Percentiles rank a stretch among this genome's conserved stretches.
phyloP scores from a whole-genome alignment of 371 early-diverging fungal genomes.

The Mortierella sp. region DNA sequence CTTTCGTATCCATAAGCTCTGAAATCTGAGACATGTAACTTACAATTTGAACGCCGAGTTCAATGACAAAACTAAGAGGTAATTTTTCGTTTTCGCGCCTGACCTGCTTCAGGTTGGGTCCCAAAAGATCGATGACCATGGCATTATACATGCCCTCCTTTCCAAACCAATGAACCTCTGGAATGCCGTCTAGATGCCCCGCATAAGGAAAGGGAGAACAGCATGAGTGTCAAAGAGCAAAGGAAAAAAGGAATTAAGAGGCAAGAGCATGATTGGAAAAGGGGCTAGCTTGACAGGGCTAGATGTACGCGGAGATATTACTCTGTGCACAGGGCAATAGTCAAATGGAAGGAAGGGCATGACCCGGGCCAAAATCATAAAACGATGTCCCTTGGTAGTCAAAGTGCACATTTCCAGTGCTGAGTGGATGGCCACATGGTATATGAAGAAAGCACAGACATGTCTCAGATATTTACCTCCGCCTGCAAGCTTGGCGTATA shows the following conservation, averaged over 20 bases:
- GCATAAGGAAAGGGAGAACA: slow-evolving; percentile 6
- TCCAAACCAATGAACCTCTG: slow-evolving; percentile 90
- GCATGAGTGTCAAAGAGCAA: too few relatives aligned
- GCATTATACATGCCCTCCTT: slow-evolving; percentile 90
- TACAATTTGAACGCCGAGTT: slow-evolving; percentile 71
- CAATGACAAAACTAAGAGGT: slow-evolving; percentile 62
- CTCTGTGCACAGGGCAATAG: background rate
- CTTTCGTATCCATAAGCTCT: too few relatives aligned
- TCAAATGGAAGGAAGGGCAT: background rate
- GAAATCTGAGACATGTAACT: slow-evolving; percentile 6
- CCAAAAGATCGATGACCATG: slow-evolving; percentile 96
- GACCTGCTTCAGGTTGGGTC: slow-evolving; percentile 93
- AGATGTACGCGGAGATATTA: background rate
- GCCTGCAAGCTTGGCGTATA: slow-evolving; percentile 62
- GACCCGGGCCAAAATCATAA: background rate
- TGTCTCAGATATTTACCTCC: slow-evolving; percentile 58
- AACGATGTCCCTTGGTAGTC: background rate
- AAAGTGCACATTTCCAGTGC: too few relatives aligned
- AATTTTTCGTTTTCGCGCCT: slow-evolving; percentile 63
- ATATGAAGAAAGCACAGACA: background rate
- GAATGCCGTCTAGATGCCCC: slow-evolving; percentile 74
- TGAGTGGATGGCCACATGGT: background rate
- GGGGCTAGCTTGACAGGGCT: background rate
- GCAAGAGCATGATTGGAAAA: slow-evolving; percentile 2
- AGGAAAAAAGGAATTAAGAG: too few relatives aligned